phyloP scores from a whole-genome alignment of 345 rosid species.

The Salix caprea region DNA sequence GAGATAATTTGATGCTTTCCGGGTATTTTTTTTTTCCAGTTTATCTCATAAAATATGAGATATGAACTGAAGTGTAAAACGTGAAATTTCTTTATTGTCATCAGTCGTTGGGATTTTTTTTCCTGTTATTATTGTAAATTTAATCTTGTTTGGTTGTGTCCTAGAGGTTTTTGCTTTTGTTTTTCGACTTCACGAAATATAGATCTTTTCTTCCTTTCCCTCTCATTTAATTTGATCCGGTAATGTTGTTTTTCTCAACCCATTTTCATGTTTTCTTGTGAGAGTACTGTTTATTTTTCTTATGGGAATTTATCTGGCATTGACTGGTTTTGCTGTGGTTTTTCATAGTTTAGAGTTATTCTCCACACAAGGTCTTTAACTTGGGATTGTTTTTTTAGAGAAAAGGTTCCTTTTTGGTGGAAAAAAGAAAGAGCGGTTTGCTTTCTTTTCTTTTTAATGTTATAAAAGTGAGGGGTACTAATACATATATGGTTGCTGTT shows the following conservation, averaged over 20 bases:
- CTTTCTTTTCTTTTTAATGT: neutral
- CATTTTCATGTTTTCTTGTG: neutral
- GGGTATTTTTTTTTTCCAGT: neutral
- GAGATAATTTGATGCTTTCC: neutral
- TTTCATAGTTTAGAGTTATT: constrained; percentile 1
- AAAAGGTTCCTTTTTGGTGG: constrained; percentile 5
- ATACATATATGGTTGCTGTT: neutral
- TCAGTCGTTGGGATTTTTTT: neutral
- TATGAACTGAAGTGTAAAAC: neutral
- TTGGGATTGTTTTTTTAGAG: constrained; percentile 13
- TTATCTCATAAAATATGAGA: neutral
- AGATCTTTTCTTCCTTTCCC: neutral
- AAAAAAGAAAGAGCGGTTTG: neutral
- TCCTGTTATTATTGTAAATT: neutral
- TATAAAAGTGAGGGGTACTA: neutral
- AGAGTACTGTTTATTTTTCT: neutral
- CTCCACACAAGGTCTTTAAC: constrained; percentile 8
- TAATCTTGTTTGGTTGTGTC: constrained; percentile 1
- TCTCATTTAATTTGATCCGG: neutral
- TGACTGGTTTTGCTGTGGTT: neutral
- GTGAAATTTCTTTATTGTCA: neutral
- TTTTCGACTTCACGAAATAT: neutral
- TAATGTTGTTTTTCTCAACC: neutral
- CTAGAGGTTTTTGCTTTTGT: neutral
- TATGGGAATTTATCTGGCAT: neutral